Evolutionary conservation across 2,329 filamentous ascomycete genomes (phyloP).

Genomic region (Pestalotiopsis sp.): DNA sequence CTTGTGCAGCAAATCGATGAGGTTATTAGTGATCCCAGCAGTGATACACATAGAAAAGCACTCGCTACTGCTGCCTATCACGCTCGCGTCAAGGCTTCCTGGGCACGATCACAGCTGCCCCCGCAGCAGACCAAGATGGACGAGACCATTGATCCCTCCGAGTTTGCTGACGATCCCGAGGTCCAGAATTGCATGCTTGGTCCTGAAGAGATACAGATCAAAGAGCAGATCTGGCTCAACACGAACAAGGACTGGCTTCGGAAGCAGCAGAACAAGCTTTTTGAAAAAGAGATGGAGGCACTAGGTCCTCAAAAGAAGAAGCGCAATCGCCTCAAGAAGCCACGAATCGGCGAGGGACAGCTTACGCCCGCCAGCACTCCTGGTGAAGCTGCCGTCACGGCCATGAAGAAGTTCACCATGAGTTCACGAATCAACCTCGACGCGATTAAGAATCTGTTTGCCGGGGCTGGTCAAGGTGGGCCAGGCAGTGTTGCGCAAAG

Average conservation of each 20-base stretch:
- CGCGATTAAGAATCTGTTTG: slow-evolving; percentile 60
- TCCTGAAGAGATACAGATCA: slow-evolving; percentile 75
- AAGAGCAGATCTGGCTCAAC: slow-evolving; percentile 92
- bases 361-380: slow-evolving; percentile 68
- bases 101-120: slow-evolving; percentile 51
- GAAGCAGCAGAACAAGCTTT: slow-evolving; percentile 80
- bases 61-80: slow-evolving; percentile 62
- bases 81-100: slow-evolving; percentile 55
- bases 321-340: slow-evolving; percentile 51
- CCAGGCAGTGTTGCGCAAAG: slow-evolving; percentile 49
- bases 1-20: slow-evolving; percentile 73
- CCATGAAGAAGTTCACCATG: slow-evolving; percentile 68
- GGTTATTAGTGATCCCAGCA: slow-evolving; percentile 66
- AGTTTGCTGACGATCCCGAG: slow-evolving; percentile 89
- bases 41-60: slow-evolving; percentile 54
- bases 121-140: slow-evolving; percentile 57
- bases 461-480: slow-evolving; percentile 44
- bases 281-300: slow-evolving; percentile 67
- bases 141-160: slow-evolving; percentile 72
- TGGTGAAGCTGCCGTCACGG: slow-evolving; percentile 69
- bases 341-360: slow-evolving; percentile 66
- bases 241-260: slow-evolving; percentile 94
- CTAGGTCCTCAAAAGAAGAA: slow-evolving; percentile 56
- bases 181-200: slow-evolving; percentile 78
- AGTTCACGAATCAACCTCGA: slow-evolving; percentile 79